Evolutionary conservation across 1,284 basidiomycete species (phyloP).

Genomic region (Xerocomus amazonicus): DNA sequence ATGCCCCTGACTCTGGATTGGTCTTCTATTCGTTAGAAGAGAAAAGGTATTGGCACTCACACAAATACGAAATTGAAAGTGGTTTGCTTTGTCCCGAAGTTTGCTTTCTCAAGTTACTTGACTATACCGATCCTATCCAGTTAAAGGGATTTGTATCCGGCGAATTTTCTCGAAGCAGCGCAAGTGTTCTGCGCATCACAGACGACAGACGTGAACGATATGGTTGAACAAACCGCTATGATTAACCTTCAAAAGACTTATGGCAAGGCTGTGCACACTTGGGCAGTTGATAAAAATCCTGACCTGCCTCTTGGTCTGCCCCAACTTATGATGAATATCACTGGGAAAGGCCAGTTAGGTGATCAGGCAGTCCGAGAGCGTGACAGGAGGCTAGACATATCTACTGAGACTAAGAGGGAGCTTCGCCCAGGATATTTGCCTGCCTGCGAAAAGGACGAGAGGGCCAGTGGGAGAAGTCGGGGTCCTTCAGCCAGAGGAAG

Average conservation of each 20-base stretch:
- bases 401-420: constrained; percentile 36
- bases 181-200: not conserved
- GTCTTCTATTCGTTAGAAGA: constrained; percentile 45
- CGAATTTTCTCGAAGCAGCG: constrained; percentile 16
- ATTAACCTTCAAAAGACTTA: constrained; percentile 47
- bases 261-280: constrained; percentile 52
- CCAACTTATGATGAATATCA: constrained; percentile 46
- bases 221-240: constrained; percentile 46
- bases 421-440: constrained; percentile 38
- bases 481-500: constrained; percentile 12
- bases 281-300: constrained; percentile 42
- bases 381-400: constrained; percentile 37
- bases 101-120: not conserved
- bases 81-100: constrained; percentile 43
- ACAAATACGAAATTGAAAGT: constrained; percentile 47
- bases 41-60: constrained; percentile 51
- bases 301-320: constrained; percentile 48
- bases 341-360: constrained; percentile 37
- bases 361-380: constrained; percentile 32
- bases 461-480: constrained; percentile 36
- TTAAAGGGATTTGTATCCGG: constrained; percentile 39
- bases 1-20: constrained; percentile 12
- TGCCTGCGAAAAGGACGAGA: constrained; percentile 35
- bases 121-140: constrained; percentile 7
- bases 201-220: constrained; percentile 34